Conservation (phyloP, 805 yeast species). For the Candida maltosa region DNA sequence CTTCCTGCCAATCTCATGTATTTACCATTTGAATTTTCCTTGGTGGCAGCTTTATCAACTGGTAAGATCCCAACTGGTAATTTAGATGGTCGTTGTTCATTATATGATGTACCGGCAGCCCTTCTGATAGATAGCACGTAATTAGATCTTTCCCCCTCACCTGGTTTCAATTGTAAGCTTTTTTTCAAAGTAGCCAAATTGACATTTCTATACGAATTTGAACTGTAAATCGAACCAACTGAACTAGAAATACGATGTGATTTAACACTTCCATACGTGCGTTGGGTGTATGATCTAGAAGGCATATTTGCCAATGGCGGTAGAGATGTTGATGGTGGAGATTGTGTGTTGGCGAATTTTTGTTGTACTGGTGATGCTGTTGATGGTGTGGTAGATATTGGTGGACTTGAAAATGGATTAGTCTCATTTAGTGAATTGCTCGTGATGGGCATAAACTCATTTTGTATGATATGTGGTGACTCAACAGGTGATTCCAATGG, state of each 20-base stretch:
- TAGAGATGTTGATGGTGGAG: background rate
- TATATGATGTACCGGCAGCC: conserved; percentile 47
- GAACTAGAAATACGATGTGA: conserved; percentile 24
- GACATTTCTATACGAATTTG: conserved; percentile 31
- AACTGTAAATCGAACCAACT: conserved; percentile 32
- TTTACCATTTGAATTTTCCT: conserved; percentile 20
- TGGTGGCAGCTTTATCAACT: conserved; percentile 30
- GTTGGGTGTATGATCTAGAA: background rate
- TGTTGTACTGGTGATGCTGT: background rate
- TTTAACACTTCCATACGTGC: background rate
- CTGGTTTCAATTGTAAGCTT: conserved; percentile 35
- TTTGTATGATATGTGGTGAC: conserved; percentile 4
- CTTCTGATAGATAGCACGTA: conserved; percentile 45
- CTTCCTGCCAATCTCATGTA: conserved; percentile 25
- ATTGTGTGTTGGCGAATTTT: background rate
- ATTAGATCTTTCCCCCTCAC: conserved; percentile 49
- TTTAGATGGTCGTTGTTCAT: conserved; percentile 44
- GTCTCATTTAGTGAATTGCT: background rate
- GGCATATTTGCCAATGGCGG: conserved; percentile 1
- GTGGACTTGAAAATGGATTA: background rate
- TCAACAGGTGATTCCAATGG: conserved; percentile 1
- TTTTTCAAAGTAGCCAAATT: conserved; percentile 36
- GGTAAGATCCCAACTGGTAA: conserved; percentile 57
- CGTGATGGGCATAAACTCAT: conserved; percentile 2
- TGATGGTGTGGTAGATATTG: background rate